These are phyloP conservation scores for Protea cynaroides DNA, from an alignment of 164 flowering plant genomes.

Conservation along the genomic window DNA sequence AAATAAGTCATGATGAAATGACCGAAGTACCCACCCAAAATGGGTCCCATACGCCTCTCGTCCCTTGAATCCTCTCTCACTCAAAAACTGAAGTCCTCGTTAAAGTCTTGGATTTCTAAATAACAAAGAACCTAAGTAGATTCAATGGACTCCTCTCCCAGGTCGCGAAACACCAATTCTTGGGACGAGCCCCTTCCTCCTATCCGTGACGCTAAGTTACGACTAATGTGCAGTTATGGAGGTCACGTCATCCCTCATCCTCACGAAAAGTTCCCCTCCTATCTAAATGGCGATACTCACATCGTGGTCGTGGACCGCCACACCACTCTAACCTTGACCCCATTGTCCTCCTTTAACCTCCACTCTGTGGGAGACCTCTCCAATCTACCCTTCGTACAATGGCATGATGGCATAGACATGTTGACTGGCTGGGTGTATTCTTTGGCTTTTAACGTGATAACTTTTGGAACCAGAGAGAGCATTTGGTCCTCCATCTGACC, in stretches of 20 bases:
- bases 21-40: no score
- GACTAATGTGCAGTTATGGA: slow-evolving; percentile 92
- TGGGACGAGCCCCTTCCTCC: slow-evolving; percentile 33
- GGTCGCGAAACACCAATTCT: slow-evolving; percentile 48
- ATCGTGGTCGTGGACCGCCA: slow-evolving; percentile 75
- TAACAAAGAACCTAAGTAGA: no score
- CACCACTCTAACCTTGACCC: slow-evolving; percentile 52
- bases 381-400: slow-evolving; percentile 45
- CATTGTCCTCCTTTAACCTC: slow-evolving; percentile 42
- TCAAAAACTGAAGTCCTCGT: no score
- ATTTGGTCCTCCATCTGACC: slow-evolving; percentile 83
- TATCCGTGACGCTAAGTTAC: slow-evolving; percentile 36
- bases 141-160: slow-evolving; percentile 56
- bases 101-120: no score
- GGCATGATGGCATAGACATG: slow-evolving; percentile 52
- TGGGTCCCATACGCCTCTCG: no score
- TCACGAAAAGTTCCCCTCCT: slow-evolving; percentile 76
- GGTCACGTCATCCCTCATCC: slow-evolving; percentile 93
- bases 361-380: slow-evolving; percentile 54
- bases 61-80: no score
- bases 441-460: slow-evolving; percentile 85
- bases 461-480: slow-evolving; percentile 85
- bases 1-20: no score
- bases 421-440: slow-evolving; percentile 82
- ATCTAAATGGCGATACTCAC: slow-evolving; percentile 86